Evolutionary conservation across 805 yeast genomes (phyloP), one percentile per base, ranked within the genome.

Genomic region (Monosporozyma aerobia): DNA sequence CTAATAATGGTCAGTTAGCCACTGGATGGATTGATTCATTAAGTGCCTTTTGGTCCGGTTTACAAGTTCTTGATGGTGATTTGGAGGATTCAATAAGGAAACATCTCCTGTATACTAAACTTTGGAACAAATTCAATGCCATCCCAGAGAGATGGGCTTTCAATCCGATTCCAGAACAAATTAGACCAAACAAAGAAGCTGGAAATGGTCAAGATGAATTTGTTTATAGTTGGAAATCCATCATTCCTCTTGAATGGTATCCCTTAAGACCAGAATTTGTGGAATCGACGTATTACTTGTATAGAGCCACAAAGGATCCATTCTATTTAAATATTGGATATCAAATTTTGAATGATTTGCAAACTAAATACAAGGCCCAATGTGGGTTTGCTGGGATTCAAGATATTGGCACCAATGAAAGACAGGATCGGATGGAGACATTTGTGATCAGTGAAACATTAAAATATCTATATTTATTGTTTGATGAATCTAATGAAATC

Each of bases 221-320:
- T 7, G 3, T 19, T 19, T 40, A 6, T 46, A 43, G 25, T 19
- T 43, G 45, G 45, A 44, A 35, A n/a, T 37, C 47, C 2, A 46
- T 44, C 3, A 40, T 57, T 3, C 64, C 79, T 0, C 69, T 89
- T 35, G 95, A 87, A 63, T 90, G 97, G 97, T 90, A 88, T 62
- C 96, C 97, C 2, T 72, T 90, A 45, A 73, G 98, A 51, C 98
- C 98, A 0, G 98, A 90, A 64, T 88, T 90, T 59, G 77, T 88
- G 44, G 98, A 90, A 64, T 86, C 95, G 0, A 88, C 95, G 0
- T 90, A 89, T 66, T 83, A 84, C 62, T 69, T 90, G 14, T 90
- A 85, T 62, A 72, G 85, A 43, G 95, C 96, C 1, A 90, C 97
- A 0, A 76, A 73, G 53, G 98, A 90, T 64, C 96, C 96, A 2